phyloP scores from a whole-genome alignment of 1,284 basidiomycete genomes.

The Pholiota adiposa region DNA sequence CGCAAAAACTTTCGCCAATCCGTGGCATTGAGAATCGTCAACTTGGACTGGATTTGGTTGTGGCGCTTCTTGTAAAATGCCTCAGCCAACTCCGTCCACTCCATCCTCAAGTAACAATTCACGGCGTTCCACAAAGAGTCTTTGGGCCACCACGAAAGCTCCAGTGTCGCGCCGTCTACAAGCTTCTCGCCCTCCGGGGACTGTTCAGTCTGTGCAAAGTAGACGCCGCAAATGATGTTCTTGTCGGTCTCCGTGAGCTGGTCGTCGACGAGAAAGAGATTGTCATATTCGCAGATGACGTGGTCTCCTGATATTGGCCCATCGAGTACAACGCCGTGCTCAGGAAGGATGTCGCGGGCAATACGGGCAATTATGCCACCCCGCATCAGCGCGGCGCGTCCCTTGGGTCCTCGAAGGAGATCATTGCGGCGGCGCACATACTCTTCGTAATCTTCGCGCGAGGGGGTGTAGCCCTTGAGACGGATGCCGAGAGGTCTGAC shows the following conservation, averaged over 20 bases:
- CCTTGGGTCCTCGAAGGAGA: not conserved
- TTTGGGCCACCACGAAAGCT: not conserved
- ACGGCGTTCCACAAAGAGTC: not conserved
- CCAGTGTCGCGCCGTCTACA: too few relatives aligned
- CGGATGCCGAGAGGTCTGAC: too few relatives aligned
- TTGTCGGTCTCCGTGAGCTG: not conserved
- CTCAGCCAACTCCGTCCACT: constrained; percentile 3
- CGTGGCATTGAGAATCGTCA: not conserved
- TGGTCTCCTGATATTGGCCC: not conserved
- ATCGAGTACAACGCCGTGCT: not conserved
- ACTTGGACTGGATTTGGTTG: not conserved
- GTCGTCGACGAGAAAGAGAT: not conserved
- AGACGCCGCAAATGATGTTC: constrained; percentile 2
- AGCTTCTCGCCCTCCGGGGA: not conserved
- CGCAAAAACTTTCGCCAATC: not conserved
- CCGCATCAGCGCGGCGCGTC: not conserved
- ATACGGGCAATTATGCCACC: constrained; percentile 3
- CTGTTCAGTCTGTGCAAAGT: not conserved
- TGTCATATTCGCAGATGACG: not conserved
- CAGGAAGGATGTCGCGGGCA: not conserved
- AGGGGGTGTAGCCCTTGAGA: too few relatives aligned
- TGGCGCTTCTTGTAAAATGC: not conserved
- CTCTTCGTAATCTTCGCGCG: too few relatives aligned
- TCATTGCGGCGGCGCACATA: too few relatives aligned
- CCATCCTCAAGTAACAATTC: not conserved